Evolutionary conservation across 345 rosid genomes (phyloP), one percentile per base, ranked within the genome.

Genomic region (Gossypium australe): DNA sequence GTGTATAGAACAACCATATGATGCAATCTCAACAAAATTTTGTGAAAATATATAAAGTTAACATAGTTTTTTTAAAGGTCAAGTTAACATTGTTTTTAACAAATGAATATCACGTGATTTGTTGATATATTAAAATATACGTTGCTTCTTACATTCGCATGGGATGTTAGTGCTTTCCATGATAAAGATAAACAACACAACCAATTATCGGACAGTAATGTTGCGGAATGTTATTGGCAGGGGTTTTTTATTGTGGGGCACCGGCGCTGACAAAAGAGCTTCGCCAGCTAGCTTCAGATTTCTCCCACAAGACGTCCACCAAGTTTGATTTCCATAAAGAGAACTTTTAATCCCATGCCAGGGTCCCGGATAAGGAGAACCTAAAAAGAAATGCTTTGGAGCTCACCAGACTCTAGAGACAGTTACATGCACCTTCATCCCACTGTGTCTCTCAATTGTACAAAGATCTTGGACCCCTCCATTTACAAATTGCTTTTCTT

Each of bases 221-320:
- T 34, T 34, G 52, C 14, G 52, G 52, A 55, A 55, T 55, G 59
- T 55, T 55, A 55, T 17, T 58, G 74, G 84, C 84, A 91, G 97
- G 97, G 69, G 97, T 91, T 74, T 91, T 91, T 44, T 91, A 91
- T 34, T 91, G 97, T 80, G 97, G 97, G 75, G 81, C 84, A 67
- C 91, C 92, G 34, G 86, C 85, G n/a, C 80, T 88, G 52, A 87
- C 89, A 14, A 88, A 87, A 66, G 91, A 89, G 78, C 85, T 91
- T 44, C 84, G 88, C 71, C 89, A 88, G 55, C 81, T 89, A 43
- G 97, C 97, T 65, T 76, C 77, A 79, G 97, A 91, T 83, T 89
- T 89, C 82, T 87, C 91, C 5, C 97, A 86, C 84, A 89, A 86
- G 82, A 91, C 97, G 20, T 80, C 56, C 83, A 91, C 94, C 62